Percentiles rank a stretch among this genome's conserved stretches.
phyloP scores from a whole-genome alignment of 495 filamentous ascomycete species.

The Penicillium paxilli region DNA sequence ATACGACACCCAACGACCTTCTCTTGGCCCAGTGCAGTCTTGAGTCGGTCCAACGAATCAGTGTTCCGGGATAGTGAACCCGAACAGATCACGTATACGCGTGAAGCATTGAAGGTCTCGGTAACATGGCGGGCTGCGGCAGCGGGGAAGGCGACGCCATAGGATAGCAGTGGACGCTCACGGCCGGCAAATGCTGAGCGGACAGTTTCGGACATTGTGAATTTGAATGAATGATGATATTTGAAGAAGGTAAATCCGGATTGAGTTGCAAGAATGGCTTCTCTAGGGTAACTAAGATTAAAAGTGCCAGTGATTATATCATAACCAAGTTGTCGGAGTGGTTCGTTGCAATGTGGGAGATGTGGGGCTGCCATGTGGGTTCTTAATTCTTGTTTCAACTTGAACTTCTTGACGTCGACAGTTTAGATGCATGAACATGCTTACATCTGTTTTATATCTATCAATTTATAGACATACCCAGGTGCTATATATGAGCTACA shows the following conservation, averaged over 20 bases:
- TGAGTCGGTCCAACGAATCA: conserved; percentile 44
- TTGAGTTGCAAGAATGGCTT: too few species aligned
- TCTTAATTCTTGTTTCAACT: too few species aligned
- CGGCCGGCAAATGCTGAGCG: conserved; percentile 39
- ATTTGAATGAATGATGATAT: background rate
- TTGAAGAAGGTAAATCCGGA: background rate
- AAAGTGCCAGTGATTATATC: conserved; percentile 5
- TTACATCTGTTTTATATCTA: too few species aligned
- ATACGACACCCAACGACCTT: conserved; percentile 50
- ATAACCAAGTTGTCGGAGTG: too few species aligned
- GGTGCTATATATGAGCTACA: too few species aligned
- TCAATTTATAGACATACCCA: too few species aligned
- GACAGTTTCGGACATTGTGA: conserved; percentile 30
- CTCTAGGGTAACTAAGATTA: too few species aligned
- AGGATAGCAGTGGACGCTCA: conserved; percentile 44
- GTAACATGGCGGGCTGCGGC: conserved; percentile 50
- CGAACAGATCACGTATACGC: conserved; percentile 62
- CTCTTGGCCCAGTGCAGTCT: conserved; percentile 42
- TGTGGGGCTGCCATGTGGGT: conserved; percentile 14
- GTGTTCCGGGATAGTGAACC: conserved; percentile 58
- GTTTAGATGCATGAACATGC: too few species aligned
- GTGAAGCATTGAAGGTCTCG: conserved; percentile 50
- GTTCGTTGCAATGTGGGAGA: conserved; percentile 13
- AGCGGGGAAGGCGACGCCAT: conserved; percentile 52
- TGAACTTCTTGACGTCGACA: background rate